Base-by-base conservation (phyloP, 2,329 filamentous ascomycete species). In the Fusarium caatingaense region DNA sequence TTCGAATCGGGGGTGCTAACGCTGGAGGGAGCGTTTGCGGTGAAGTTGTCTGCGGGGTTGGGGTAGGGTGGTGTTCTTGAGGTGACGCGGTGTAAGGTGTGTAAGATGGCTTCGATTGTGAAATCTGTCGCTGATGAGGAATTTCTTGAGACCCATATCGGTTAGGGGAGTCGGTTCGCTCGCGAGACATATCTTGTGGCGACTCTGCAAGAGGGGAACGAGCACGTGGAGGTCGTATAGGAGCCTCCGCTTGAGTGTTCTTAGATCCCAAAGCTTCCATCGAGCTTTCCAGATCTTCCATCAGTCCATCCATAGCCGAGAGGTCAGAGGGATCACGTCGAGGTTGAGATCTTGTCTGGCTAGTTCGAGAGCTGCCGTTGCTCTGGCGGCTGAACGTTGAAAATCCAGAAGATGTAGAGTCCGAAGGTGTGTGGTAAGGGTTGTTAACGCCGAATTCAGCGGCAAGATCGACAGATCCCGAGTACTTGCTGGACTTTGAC, bases 321-420 rank as follows among this genome's bases (percentile, higher is more conserved):
- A 78, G 77, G 53, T 84, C 80, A 4, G 82, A 84, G 12, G 80
- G 80, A 40, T 83, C 81, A 30, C 80, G 78, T 18, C 79, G 70
- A 12, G 60, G 55, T 15, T 76, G 73, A 9, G 77, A 80, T 44
- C 78, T 78, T 9, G 77, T 72, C 10, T 79, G 78, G 56, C 78
- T 80, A 18, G 88, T 89, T 65, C 85, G 84, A 10, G 90, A 91
- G 73, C 90, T 92, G 2, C 86, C 81, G 64, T 87, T 86, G 72
- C 88, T 88, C 3, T 79, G 80, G 12, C 85, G 84, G 57, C 88
- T 91, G 41, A 84, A 86, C 1, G 84, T 86, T 4, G 90, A 92
- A 46, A 85, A 85, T 20, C 86, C 88, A 1, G 91, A 93, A 0
- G 89, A 90, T 27, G 86, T 85, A 3, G 91, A 93, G 64, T 87